phyloP scores from a whole-genome alignment of 2,329 filamentous ascomycete genomes.

The Fusarium bactridioides region DNA sequence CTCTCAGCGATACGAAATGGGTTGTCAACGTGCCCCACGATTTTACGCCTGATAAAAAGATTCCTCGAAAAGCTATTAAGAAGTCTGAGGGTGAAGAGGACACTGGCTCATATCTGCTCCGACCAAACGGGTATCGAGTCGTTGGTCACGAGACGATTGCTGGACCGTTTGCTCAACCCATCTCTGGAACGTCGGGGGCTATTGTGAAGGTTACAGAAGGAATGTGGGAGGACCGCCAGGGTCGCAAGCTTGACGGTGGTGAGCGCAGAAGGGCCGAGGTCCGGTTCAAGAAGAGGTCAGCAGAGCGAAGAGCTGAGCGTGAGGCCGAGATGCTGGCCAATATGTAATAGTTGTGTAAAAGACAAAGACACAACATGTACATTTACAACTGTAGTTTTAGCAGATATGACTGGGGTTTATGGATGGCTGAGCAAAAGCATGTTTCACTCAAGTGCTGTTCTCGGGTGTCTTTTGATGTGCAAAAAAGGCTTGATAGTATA shows the following conservation, averaged over 20 bases:
- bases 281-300: slow-evolving; percentile 82
- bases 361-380: slow-evolving; percentile 36
- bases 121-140: slow-evolving; percentile 65
- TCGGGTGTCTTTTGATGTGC: not conserved
- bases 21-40: slow-evolving; percentile 64
- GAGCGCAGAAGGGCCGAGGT: slow-evolving; percentile 89
- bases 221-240: slow-evolving; percentile 89
- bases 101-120: slow-evolving; percentile 28
- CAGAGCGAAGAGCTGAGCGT: slow-evolving; percentile 76
- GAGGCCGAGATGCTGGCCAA: slow-evolving; percentile 50
- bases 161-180: slow-evolving; percentile 75
- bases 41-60: slow-evolving; percentile 43
- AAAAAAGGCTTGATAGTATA: not conserved
- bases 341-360: slow-evolving; percentile 40
- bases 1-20: slow-evolving; percentile 56
- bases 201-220: slow-evolving; percentile 79
- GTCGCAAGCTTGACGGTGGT: slow-evolving; percentile 94
- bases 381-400: slow-evolving; percentile 45
- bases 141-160: slow-evolving; percentile 73
- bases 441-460: slow-evolving; percentile 1
- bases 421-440: slow-evolving; percentile 27
- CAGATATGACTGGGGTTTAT: slow-evolving; percentile 28
- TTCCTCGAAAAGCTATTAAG: slow-evolving; percentile 35
- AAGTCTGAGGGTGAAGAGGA: not conserved
- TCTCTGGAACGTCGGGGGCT: slow-evolving; percentile 72